phyloP scores from a whole-genome alignment of 495 filamentous ascomycete genomes.

The Penicillium paxilli region DNA sequence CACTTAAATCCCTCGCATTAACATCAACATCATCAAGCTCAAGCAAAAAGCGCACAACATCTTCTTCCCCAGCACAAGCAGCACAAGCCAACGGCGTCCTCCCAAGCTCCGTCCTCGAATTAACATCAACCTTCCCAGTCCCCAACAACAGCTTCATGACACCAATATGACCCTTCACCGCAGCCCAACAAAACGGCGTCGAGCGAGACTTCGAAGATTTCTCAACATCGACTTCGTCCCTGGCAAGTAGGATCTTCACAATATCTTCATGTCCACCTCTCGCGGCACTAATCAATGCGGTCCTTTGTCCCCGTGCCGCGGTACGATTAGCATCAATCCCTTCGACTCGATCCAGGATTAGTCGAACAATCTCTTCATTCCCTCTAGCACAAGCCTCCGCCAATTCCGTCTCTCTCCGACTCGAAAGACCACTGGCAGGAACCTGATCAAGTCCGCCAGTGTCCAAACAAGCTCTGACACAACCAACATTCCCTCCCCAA shows the following conservation, averaged over 20 bases:
- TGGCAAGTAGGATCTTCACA: neutral
- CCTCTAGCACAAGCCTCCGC: neutral
- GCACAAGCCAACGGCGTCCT: neutral
- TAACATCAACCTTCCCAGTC: neutral
- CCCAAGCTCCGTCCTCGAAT: neutral
- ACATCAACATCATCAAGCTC: neutral
- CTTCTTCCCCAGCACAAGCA: neutral
- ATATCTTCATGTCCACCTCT: neutral
- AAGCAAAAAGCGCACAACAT: neutral
- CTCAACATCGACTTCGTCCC: neutral
- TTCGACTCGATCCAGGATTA: neutral
- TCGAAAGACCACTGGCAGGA: neutral
- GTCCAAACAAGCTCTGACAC: neutral
- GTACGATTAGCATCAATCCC: neutral
- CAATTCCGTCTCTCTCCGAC: neutral
- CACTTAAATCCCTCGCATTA: neutral
- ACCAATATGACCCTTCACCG: neutral
- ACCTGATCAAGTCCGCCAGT: neutral
- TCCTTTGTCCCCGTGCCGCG: neutral
- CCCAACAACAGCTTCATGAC: neutral
- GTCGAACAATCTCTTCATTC: neutral
- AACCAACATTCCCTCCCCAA: neutral
- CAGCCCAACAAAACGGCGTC: neutral
- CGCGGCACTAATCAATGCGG: neutral
- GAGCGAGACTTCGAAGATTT: neutral